A percentile compares a stretch with the other conserved stretches of the same genome.
phyloP scores from a whole-genome alignment of 345 rosid species.

The Erodium maritimum region DNA sequence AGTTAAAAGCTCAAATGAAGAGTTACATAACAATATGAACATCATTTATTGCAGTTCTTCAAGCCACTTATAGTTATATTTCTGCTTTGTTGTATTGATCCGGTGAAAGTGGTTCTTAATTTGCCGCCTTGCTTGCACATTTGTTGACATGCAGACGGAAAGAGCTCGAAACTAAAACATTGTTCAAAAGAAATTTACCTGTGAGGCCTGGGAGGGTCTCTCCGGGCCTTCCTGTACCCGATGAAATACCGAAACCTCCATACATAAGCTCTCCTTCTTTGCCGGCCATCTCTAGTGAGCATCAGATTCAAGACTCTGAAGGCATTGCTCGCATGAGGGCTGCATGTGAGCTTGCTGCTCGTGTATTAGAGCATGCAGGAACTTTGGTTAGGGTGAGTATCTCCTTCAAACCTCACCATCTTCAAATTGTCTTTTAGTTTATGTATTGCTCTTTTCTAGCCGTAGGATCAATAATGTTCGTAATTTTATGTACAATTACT shows the following conservation, averaged over 20 bases:
- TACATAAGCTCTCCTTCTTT: constrained; percentile 37
- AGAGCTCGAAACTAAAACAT: constrained; percentile 27
- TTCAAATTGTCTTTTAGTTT: not conserved
- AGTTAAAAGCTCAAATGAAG: no score
- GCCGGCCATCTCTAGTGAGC: constrained; percentile 54
- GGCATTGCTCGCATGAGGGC: constrained; percentile 65
- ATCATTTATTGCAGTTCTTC: not conserved
- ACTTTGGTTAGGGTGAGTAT: constrained; percentile 61
- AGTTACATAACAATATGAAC: no score
- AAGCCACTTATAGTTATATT: not conserved
- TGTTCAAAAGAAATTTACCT: constrained; percentile 37
- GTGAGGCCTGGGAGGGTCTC: constrained; percentile 68
- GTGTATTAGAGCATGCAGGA: constrained; percentile 66
- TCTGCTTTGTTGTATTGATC: not conserved
- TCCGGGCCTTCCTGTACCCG: constrained; percentile 60
- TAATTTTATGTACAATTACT: no score
- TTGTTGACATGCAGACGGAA: constrained; percentile 32
- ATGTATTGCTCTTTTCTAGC: not conserved
- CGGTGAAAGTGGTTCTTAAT: not conserved
- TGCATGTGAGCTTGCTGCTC: constrained; percentile 90
- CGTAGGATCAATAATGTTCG: not conserved
- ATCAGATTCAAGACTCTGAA: constrained; percentile 66
- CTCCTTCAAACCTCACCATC: not conserved
- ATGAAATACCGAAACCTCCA: constrained; percentile 57
- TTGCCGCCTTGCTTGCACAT: constrained; percentile 4